A percentile compares a stretch with the other conserved stretches of the same genome.
Evolutionary conservation across 345 rosid species (phyloP).

Genomic region (Linum trigynum): DNA sequence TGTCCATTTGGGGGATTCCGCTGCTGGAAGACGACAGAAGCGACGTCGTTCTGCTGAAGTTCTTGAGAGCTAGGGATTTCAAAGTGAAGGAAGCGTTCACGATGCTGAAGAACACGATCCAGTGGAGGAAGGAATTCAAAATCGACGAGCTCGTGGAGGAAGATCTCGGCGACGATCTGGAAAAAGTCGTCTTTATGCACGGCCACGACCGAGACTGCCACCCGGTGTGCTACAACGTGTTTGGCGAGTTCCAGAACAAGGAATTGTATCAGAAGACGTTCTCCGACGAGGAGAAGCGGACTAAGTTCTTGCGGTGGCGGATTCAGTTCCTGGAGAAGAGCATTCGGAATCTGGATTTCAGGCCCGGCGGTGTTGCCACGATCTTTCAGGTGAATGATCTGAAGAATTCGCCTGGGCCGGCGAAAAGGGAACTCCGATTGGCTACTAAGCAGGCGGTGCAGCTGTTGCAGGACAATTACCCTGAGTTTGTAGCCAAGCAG

Average conservation of each 20-base stretch:
- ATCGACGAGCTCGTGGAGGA: constrained; percentile 59
- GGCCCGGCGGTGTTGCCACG: constrained; percentile 64
- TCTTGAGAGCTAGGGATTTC: constrained; percentile 79
- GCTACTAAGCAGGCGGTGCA: constrained; percentile 77
- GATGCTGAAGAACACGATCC: constrained; percentile 65
- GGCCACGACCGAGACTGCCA: constrained; percentile 78
- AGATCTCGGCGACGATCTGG: constrained; percentile 70
- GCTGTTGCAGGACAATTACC: constrained; percentile 87
- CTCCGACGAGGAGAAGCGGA: constrained; percentile 63
- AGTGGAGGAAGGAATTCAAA: constrained; percentile 62
- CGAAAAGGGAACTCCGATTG: constrained; percentile 63
- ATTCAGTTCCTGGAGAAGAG: constrained; percentile 89
- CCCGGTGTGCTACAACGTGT: constrained; percentile 80
- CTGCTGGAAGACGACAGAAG: constrained; percentile 62
- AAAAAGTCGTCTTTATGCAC: constrained; percentile 82
- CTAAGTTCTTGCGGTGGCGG: constrained; percentile 65
- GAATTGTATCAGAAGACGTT: constrained; percentile 65
- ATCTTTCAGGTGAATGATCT: constrained; percentile 81
- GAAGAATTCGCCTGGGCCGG: constrained; percentile 78
- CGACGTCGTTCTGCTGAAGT: constrained; percentile 66
- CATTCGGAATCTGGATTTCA: constrained; percentile 76
- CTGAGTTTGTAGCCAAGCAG: constrained; percentile 91
- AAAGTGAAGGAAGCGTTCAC: constrained; percentile 56
- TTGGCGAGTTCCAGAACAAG: constrained; percentile 86
- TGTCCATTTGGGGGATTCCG: constrained; percentile 65